Evolutionary conservation across 345 rosid genomes (phyloP).

Genomic region (Gossypium australe): DNA sequence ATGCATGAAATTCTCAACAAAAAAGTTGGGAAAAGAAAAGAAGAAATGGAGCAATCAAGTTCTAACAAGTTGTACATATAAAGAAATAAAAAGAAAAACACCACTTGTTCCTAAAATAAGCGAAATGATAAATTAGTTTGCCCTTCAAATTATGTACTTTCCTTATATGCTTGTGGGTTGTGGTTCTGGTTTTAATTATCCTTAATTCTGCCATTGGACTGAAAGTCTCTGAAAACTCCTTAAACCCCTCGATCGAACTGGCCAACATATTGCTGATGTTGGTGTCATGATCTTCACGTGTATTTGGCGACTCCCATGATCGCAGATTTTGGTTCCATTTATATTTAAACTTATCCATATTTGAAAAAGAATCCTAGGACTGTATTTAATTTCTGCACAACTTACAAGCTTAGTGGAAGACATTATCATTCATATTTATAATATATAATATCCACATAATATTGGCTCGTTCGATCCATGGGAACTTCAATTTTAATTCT

Average conservation of each 20-base stretch:
- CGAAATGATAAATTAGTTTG: not conserved
- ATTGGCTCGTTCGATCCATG: not conserved
- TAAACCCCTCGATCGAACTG: not conserved
- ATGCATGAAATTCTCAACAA: no score
- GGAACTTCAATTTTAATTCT: not conserved
- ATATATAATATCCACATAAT: not conserved
- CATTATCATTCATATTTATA: not conserved
- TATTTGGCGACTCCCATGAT: not conserved
- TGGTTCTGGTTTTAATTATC: not conserved
- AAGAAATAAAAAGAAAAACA: not conserved
- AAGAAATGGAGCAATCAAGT: not conserved
- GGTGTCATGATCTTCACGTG: not conserved
- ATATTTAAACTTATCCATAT: not conserved
- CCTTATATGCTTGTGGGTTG: not conserved
- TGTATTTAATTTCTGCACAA: constrained; percentile 4
- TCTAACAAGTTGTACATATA: not conserved
- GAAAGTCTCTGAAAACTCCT: not conserved
- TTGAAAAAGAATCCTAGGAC: constrained; percentile 13
- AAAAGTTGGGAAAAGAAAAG: no score
- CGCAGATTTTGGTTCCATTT: not conserved
- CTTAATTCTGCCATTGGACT: not conserved
- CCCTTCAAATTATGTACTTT: not conserved
- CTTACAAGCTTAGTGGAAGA: constrained; percentile 6
- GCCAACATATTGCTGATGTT: not conserved
- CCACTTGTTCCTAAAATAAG: not conserved